Conservation (phyloP, 345 rosid species). For the Erucastrum elatum region DNA sequence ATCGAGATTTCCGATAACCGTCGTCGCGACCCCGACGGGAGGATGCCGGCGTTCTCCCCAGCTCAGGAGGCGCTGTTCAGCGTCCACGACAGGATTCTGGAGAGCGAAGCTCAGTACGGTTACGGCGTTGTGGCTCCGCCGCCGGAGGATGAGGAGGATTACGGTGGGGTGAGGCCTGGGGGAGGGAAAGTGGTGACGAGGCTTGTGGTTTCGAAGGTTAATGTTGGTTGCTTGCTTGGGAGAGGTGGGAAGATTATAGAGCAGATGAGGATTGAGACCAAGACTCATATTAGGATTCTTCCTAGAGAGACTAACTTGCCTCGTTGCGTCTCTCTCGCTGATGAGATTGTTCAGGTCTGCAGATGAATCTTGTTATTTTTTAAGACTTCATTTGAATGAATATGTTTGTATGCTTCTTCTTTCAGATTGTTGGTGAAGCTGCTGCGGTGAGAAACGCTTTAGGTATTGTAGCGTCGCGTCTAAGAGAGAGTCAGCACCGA, state of each 20-base stretch:
- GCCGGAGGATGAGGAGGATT: slow-evolving; percentile 58
- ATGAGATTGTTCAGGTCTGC: slow-evolving; percentile 97
- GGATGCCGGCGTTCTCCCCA: slow-evolving; percentile 90
- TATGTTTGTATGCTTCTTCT: neutral
- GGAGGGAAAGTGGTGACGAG: slow-evolving; percentile 75
- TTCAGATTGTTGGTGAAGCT: slow-evolving; percentile 86
- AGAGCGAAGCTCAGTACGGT: slow-evolving; percentile 65
- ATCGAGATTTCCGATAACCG: slow-evolving; percentile 95
- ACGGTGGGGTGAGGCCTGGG: slow-evolving; percentile 49
- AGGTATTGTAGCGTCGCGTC: slow-evolving; percentile 68
- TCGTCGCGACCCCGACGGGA: slow-evolving; percentile 90
- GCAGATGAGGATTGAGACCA: slow-evolving; percentile 98
- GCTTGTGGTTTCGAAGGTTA: slow-evolving; percentile 87
- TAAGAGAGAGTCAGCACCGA: slow-evolving; percentile 98
- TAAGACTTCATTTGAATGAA: neutral
- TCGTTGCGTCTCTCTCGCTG: slow-evolving; percentile 76
- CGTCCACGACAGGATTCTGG: slow-evolving; percentile 86
- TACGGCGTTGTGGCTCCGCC: slow-evolving; percentile 47
- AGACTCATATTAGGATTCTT: slow-evolving; percentile 97
- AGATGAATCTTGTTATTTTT: neutral
- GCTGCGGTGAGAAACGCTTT: slow-evolving; percentile 79
- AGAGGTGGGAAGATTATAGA: slow-evolving; percentile 98
- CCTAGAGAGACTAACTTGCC: slow-evolving; percentile 90
- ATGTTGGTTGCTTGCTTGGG: slow-evolving; percentile 96
- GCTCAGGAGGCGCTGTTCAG: slow-evolving; percentile 90